These are phyloP conservation scores for Tillandsia leiboldiana DNA, from an alignment of 176 grass and related monocot species.

Conservation along the genomic window DNA sequence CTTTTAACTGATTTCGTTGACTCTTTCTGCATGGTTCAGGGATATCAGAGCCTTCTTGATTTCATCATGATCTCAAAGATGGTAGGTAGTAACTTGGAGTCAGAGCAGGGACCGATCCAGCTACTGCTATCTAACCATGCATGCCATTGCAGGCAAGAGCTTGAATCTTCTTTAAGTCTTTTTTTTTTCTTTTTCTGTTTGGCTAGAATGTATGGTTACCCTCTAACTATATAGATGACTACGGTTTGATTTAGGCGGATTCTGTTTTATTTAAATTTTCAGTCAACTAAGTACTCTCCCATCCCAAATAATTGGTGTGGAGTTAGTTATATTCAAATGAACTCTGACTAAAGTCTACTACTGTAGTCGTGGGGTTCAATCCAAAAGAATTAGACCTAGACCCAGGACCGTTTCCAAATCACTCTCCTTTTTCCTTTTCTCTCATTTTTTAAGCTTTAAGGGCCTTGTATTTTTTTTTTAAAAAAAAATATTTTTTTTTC, in stretches of 20 bases:
- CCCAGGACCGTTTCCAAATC: too few species aligned
- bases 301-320: too few species aligned
- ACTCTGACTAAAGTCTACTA: too few species aligned
- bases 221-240: background rate
- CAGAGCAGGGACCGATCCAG: conserved; percentile 22
- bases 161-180: conserved; percentile 23
- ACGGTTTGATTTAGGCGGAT: too few species aligned
- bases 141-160: conserved; percentile 85
- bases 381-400: too few species aligned
- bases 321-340: too few species aligned
- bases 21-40: conserved; percentile 39
- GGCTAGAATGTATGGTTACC: conserved; percentile 3
- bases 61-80: conserved; percentile 81
- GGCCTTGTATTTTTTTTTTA: conserved; percentile 9
- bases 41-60: conserved; percentile 51
- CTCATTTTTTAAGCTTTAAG: conserved; percentile 10
- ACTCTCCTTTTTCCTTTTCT: conserved; percentile 4
- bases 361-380: too few species aligned
- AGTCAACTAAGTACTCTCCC: too few species aligned
- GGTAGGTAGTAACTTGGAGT: conserved; percentile 24
- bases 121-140: conserved; percentile 54
- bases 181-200: conserved; percentile 14
- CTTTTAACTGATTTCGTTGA: background rate
- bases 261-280: too few species aligned
- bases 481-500: conserved; percentile 4